Base-by-base conservation (phyloP, 768 basidiomycete species). In the Pseudohyphozyma bogoriensis region DNA sequence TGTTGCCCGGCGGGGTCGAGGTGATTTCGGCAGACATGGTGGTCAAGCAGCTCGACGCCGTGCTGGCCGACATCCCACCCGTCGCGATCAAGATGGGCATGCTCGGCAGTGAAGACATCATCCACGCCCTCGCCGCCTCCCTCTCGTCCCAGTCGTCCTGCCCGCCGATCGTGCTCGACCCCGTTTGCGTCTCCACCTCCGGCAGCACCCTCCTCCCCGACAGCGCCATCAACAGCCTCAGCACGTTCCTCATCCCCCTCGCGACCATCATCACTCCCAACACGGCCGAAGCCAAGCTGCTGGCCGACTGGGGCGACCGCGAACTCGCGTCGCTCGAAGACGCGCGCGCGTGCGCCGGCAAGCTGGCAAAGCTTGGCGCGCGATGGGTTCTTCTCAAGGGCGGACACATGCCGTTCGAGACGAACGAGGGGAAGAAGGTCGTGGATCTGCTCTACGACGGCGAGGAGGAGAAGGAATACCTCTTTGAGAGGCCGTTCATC, bases 171-270 rank as follows among this genome's bases (percentile, higher is more conserved):
- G 81, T 93, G 31, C 82, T 87, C 62, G 91, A 96, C 70, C 90
- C 91, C 0, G 90, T 96, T 13, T 89, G 84, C 69, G 86, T 93
- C 2, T 89, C 88, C 4, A 93, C 91, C 0, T 89, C 87, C 0
- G 89, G 89, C 3, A 87, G 91, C 69, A 81, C 78, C 10, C 78
- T 96, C 1, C 78, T 95, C 12, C 78, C 83, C 8, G 74, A 79
- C 20, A 79, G 81, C 15, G 89, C 91, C 0, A 69, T 91, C 56
- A 72, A 78, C 11, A 76, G 78, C 3, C 67, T 95, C 62, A 77
- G 81, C 10, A 58, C 74, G 0, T 78, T 83, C n/a, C 73, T 93
- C 1, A 80, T 92, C 51, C 88, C 89, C 0, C 74, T 86, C 22
- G 77, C 85, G 0, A 76, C 79, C 0, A 71, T 91, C 44, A 77